These are phyloP conservation scores for Amanita molliuscula DNA, from an alignment of 768 basidiomycete species.

Conservation along the genomic window DNA sequence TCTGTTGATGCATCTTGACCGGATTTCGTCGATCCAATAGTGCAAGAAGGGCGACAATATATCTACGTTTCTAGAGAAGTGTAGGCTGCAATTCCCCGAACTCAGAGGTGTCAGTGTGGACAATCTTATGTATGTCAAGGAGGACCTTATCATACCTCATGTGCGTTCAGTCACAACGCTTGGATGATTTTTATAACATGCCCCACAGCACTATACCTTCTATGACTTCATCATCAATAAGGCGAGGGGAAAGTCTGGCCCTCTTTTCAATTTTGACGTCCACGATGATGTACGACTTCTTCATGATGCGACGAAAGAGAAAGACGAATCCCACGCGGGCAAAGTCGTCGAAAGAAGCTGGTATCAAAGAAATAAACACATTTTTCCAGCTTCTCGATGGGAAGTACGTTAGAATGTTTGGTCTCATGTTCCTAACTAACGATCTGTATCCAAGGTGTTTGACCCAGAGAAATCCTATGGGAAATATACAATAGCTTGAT, in stretches of 20 bases:
- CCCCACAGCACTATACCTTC: conserved; percentile 86
- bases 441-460: conserved; percentile 49
- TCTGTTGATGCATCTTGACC: conserved; percentile 1
- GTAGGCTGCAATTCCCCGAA: conserved; percentile 87
- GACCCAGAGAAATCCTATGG: conserved; percentile 93
- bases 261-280: conserved; percentile 97
- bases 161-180: conserved; percentile 31
- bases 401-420: conserved; percentile 48
- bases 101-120: conserved; percentile 84
- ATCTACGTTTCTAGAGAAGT: conserved; percentile 82
- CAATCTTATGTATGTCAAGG: conserved; percentile 99
- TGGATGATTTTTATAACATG: conserved; percentile 2
- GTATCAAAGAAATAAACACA: conserved; percentile 95
- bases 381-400: conserved; percentile 95
- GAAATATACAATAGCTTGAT: conserved; percentile 68
- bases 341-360: conserved; percentile 96
- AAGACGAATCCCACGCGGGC: conserved; percentile 97
- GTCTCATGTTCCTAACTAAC: not conserved
- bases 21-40: conserved; percentile 29
- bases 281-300: conserved; percentile 96
- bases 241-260: conserved; percentile 95
- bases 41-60: conserved; percentile 97
- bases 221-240: conserved; percentile 99
- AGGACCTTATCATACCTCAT: conserved; percentile 96
- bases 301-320: conserved; percentile 91